Evolutionary conservation across 768 basidiomycete species (phyloP).

Genomic region (Boletus eberwhitei): DNA sequence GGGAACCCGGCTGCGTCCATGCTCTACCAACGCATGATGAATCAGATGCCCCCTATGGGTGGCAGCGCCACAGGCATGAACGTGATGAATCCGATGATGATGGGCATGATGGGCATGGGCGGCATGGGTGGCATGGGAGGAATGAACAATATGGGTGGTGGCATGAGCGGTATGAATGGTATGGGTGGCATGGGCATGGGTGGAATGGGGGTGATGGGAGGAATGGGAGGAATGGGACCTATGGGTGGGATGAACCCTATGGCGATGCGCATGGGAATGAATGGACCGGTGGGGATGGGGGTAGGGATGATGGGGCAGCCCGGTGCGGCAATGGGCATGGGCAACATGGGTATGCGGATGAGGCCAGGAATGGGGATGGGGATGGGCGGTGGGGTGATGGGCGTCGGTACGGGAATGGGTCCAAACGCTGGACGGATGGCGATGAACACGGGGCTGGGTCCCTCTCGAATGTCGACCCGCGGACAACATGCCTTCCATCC

Average conservation of each 20-base stretch:
- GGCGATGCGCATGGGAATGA: slow-evolving; percentile 37
- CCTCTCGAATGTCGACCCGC: slow-evolving; percentile 44
- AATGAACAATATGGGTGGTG: slow-evolving; percentile 28
- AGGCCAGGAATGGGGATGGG: slow-evolving; percentile 38
- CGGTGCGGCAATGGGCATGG: slow-evolving; percentile 17
- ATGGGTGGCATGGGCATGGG: slow-evolving; percentile 24
- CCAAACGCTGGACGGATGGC: slow-evolving; percentile 39
- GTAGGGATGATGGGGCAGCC: slow-evolving; percentile 35
- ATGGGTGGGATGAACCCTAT: slow-evolving; percentile 29
- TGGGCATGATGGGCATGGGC: slow-evolving; percentile 51
- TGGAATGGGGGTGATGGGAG: slow-evolving; percentile 39
- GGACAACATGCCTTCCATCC: slow-evolving; percentile 65
- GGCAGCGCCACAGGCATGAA: slow-evolving; percentile 42
- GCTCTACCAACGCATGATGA: slow-evolving; percentile 37
- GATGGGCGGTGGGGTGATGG: slow-evolving; percentile 40
- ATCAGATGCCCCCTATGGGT: slow-evolving; percentile 43
- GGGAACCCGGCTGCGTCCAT: slow-evolving; percentile 33
- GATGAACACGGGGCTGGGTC: slow-evolving; percentile 44
- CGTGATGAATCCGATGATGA: slow-evolving; percentile 49
- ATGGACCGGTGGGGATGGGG: slow-evolving; percentile 38
- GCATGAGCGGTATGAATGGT: slow-evolving; percentile 21
- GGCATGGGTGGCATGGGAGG: slow-evolving; percentile 35
- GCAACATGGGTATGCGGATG: slow-evolving; percentile 35
- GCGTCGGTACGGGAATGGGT: slow-evolving; percentile 28
- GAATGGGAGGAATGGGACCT: slow-evolving; percentile 28